A percentile compares a stretch with the other conserved stretches of the same genome.
phyloP scores from a whole-genome alignment of 176 grass and related monocot species.

The Aegilops sharonensis region DNA sequence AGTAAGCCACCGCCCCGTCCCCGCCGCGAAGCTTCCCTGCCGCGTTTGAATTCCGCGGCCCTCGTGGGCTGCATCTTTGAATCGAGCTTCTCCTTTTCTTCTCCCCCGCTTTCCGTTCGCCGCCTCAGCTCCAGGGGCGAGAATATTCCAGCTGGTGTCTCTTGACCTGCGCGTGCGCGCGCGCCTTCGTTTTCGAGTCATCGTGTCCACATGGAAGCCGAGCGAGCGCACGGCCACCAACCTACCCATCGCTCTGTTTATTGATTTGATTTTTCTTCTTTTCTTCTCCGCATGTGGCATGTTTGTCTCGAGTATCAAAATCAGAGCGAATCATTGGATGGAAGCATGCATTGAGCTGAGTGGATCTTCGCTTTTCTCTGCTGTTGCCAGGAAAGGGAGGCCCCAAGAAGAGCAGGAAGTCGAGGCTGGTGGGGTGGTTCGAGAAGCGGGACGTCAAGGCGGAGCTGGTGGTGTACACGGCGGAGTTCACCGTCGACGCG shows the following conservation, averaged over 20 bases:
- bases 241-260: neutral
- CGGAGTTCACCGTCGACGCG: slow-evolving; percentile 75
- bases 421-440: slow-evolving; percentile 69
- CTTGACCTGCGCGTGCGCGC: slow-evolving; percentile 13
- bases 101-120: neutral
- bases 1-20: slow-evolving; percentile 33
- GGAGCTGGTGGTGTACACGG: slow-evolving; percentile 77
- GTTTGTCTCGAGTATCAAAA: neutral
- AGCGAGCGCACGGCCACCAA: neutral
- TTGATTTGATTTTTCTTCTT: slow-evolving; percentile 16
- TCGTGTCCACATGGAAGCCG: slow-evolving; percentile 40
- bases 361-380: neutral
- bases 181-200: neutral
- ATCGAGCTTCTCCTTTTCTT: neutral
- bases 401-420: slow-evolving; percentile 54
- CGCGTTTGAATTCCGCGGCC: slow-evolving; percentile 16
- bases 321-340: neutral
- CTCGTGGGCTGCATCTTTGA: slow-evolving; percentile 1
- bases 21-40: neutral
- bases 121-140: neutral
- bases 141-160: slow-evolving; percentile 55
- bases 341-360: neutral
- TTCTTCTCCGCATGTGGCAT: neutral
- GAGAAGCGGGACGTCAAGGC: slow-evolving; percentile 79
- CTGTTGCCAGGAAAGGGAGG: slow-evolving; percentile 38